phyloP scores from a whole-genome alignment of 305 asterid genomes.

The Ilex paraguariensis region DNA sequence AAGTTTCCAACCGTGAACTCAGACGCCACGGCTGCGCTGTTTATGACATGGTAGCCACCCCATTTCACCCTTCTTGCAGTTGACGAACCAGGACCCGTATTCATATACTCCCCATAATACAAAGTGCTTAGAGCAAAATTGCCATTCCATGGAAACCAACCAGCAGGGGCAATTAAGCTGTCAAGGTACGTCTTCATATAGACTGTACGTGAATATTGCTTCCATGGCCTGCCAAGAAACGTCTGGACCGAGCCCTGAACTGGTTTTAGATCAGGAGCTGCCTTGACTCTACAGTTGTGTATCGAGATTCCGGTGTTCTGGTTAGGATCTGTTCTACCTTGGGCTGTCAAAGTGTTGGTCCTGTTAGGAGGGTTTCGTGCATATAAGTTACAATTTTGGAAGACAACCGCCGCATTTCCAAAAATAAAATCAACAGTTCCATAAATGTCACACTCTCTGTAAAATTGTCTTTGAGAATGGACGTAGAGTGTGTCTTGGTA shows the following conservation, averaged over 20 bases:
- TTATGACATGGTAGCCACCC: not conserved
- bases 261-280: not conserved
- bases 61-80: not conserved
- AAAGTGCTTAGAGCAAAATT: not conserved
- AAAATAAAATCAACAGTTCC: not conserved
- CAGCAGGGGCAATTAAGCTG: not conserved
- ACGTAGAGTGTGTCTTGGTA: constrained; percentile 1
- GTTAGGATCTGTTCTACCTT: not conserved
- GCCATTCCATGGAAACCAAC: not conserved
- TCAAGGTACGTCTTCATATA: not conserved
- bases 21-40: not conserved
- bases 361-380: not conserved
- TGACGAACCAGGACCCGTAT: not conserved
- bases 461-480: not conserved
- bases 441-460: not conserved
- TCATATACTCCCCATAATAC: constrained; percentile 1
- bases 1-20: not conserved
- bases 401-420: not conserved
- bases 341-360: not conserved
- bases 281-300: not conserved
- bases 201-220: not conserved
- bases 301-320: not conserved
- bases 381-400: not conserved
- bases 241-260: not conserved
- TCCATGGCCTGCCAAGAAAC: not conserved